Conservation (phyloP, 306 rosid genomes). For the Sophora flavescens region DNA sequence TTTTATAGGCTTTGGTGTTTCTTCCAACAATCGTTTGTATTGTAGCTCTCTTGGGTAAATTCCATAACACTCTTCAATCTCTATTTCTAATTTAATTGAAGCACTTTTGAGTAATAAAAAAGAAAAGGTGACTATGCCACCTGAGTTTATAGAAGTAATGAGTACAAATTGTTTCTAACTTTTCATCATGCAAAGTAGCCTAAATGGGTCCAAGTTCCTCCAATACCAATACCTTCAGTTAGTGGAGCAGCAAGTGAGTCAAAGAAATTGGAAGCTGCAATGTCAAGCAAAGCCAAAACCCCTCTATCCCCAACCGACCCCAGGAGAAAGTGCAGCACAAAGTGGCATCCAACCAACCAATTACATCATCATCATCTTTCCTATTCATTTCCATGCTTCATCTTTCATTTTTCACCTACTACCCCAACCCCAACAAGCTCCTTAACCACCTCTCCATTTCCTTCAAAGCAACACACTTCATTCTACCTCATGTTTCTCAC, state of each 20-base stretch:
- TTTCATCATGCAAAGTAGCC: constrained; percentile 31
- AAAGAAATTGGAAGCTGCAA: constrained; percentile 67
- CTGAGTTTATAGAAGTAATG: neutral
- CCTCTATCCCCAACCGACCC: constrained; percentile 50
- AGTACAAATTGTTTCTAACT: constrained; percentile 12
- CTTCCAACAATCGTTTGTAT: neutral
- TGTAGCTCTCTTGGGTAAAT: neutral
- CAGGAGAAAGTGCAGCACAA: constrained; percentile 7
- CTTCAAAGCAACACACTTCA: constrained; percentile 38
- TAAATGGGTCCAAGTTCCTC: constrained; percentile 46
- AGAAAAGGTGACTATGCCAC: neutral
- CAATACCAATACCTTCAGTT: constrained; percentile 50
- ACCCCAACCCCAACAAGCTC: constrained; percentile 36
- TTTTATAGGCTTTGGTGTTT: neutral
- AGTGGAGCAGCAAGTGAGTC: constrained; percentile 61
- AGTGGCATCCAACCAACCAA: constrained; percentile 50
- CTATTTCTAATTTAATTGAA: neutral
- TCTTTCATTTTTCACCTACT: constrained; percentile 59
- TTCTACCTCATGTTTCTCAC: constrained; percentile 51
- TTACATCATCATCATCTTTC: constrained; percentile 45
- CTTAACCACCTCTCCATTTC: constrained; percentile 42
- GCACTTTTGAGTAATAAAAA: neutral
- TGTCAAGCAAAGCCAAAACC: constrained; percentile 65
- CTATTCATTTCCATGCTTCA: constrained; percentile 50
- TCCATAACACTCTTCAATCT: neutral